Evolutionary conservation across 371 early-diverging fungal species (phyloP).

Genomic region (Thermomucor indicae-seudaticae): DNA sequence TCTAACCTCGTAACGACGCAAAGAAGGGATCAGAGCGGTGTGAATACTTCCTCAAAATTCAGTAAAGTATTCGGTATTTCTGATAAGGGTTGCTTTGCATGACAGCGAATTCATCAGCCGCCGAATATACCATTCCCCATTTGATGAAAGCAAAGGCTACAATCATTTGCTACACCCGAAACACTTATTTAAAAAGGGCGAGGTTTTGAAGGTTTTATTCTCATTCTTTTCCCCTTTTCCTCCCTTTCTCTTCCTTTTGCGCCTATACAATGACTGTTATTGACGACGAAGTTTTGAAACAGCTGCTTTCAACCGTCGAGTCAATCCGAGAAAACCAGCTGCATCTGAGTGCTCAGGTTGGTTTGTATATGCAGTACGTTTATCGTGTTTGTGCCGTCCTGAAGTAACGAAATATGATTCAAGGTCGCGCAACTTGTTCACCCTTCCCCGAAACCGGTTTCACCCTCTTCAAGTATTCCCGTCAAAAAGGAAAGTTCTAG

Average conservation of each 20-base stretch:
- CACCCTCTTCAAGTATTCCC: not conserved
- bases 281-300: conserved; percentile 18
- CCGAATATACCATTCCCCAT: conserved; percentile 5
- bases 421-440: not conserved
- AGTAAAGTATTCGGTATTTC: not conserved
- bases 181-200: conserved; percentile 2
- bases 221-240: conserved; percentile 3
- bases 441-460: not conserved
- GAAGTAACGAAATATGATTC: not conserved
- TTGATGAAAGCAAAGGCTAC: conserved; percentile 13
- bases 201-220: conserved; percentile 1
- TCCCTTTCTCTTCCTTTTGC: not conserved
- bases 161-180: conserved; percentile 1
- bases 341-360: conserved; percentile 25
- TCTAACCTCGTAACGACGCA: no score
- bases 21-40: no score
- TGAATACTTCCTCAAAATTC: no score
- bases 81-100: not conserved
- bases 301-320: conserved; percentile 28
- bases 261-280: conserved; percentile 17
- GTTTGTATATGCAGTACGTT: not conserved
- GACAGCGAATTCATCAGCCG: not conserved
- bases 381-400: not conserved
- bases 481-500: not conserved
- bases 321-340: conserved; percentile 22